A percentile compares a stretch with the other conserved stretches of the same genome.
These are phyloP conservation scores for Nakataea oryzae DNA, from an alignment of 2,329 filamentous ascomycete species.

Conservation along the genomic window DNA sequence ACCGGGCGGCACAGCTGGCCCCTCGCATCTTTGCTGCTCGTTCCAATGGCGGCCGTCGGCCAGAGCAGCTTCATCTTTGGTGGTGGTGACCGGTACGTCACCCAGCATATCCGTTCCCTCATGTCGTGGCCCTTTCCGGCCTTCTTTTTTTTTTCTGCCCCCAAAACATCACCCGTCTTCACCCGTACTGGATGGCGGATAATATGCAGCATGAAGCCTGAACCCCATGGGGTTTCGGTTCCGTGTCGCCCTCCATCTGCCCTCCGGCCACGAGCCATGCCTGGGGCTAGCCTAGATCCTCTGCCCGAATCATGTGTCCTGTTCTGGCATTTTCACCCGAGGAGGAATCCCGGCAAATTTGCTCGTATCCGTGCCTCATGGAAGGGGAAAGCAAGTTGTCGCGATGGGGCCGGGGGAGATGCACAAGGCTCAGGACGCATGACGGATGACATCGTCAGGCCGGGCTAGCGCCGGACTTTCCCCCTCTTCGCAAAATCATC, in stretches of 20 bases:
- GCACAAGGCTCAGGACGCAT: background rate
- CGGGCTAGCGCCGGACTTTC: background rate
- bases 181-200: too few relatives aligned
- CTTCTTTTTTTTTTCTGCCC: too few relatives aligned
- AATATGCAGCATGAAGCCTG: background rate
- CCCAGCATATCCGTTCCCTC: background rate
- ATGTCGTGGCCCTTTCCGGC: background rate
- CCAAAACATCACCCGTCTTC: too few relatives aligned
- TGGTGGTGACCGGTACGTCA: constrained; percentile 1
- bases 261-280: background rate
- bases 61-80: background rate
- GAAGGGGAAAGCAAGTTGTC: background rate
- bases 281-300: too few relatives aligned
- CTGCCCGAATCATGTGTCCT: background rate
- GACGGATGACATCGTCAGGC: too few relatives aligned
- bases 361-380: background rate
- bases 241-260: background rate
- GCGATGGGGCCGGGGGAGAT: too few relatives aligned
- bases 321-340: background rate
- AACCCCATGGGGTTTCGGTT: background rate
- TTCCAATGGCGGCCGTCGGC: background rate
- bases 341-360: background rate
- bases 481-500: too few relatives aligned
- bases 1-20: background rate
- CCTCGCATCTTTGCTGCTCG: background rate